Evolutionary conservation across 2,329 filamentous ascomycete species (phyloP).

Genomic region (Colletotrichum sp.): DNA sequence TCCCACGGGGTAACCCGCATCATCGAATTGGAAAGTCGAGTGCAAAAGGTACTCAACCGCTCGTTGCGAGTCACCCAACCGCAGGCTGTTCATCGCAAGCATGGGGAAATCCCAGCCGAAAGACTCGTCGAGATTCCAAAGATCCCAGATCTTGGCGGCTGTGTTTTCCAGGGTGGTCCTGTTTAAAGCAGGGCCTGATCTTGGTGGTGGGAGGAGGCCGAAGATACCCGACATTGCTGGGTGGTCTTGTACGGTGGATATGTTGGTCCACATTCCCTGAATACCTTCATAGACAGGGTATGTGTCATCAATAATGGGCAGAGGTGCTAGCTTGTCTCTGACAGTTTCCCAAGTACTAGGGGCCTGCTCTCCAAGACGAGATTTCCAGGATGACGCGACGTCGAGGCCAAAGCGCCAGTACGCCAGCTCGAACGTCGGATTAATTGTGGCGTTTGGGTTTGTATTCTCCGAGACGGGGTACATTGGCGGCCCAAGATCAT

Average conservation of each 20-base stretch:
- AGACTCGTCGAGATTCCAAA: conserved; percentile 42
- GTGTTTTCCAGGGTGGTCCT: conserved; percentile 38
- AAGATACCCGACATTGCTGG: conserved; percentile 47
- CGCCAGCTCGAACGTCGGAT: conserved; percentile 63
- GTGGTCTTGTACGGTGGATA: conserved; percentile 43
- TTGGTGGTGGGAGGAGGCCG: conserved; percentile 44
- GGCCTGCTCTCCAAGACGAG: conserved; percentile 44
- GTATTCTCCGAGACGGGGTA: conserved; percentile 61
- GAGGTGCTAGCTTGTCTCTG: conserved; percentile 53
- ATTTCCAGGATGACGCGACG: conserved; percentile 57
- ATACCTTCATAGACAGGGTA: conserved; percentile 59
- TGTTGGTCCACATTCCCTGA: conserved; percentile 44
- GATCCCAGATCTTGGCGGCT: conserved; percentile 38
- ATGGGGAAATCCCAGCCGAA: conserved; percentile 51
- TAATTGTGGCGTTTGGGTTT: conserved; percentile 57
- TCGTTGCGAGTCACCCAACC: conserved; percentile 41
- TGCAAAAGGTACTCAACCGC: conserved; percentile 50
- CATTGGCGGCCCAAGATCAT: conserved; percentile 52
- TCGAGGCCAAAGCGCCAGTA: conserved; percentile 67
- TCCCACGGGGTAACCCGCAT: conserved; percentile 58
- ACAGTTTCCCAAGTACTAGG: conserved; percentile 53
- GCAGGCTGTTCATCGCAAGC: conserved; percentile 47
- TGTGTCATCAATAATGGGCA: conserved; percentile 53
- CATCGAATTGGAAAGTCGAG: conserved; percentile 57
- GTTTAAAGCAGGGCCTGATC: conserved; percentile 36